Evolutionary conservation across 495 filamentous ascomycete genomes (phyloP), one percentile per base, ranked within the genome.

Genomic region (Penicillium manginii): DNA sequence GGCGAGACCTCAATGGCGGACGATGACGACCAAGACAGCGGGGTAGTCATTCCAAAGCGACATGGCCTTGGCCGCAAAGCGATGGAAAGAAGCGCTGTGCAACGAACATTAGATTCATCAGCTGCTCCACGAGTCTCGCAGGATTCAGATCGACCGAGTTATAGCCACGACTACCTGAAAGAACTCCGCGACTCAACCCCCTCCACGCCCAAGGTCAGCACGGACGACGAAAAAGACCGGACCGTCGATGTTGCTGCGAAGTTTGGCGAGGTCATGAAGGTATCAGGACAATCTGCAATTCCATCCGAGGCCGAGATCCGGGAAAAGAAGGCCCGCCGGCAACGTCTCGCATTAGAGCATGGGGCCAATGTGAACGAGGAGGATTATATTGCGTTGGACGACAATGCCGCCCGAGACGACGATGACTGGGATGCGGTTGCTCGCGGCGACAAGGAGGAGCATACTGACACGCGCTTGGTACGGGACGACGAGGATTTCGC

Each of bases 401-500:
- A 77, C 23, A 23, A 57, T 40, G 60, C 52, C 26, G 78, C 79
- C n/a, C 45, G 45, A 26, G 73, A 79, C 26, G 81, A 82, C 26
- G 69, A 71, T 35, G 75, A 83, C 29, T 77, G 73, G 68, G 76
- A 77, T 23, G 57, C 70, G 55, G 60, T 81, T 73, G 51, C 78
- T 2, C 54, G 56, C 46, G 59, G 74, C 60, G 69, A 77, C 69
- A 66, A 86, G 81, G 49, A 60, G 23, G 39, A 57, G 19, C 67
- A 75, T 3, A 55, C 53, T 39, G 86, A 92, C 52, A 89, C 88
- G 9, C 81, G 94, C n/a, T 82, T 97, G 9, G 81, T 91, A 4
- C 81, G 82, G 23, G 92, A 96, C 52, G 93, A 97, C 66, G 94
- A 98, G 67, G 91, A 97, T 67, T 84, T 97, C n/a, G 88, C 87